Base-by-base conservation (phyloP, 2,329 filamentous ascomycete species). In the Thielaviopsis euricoi region DNA sequence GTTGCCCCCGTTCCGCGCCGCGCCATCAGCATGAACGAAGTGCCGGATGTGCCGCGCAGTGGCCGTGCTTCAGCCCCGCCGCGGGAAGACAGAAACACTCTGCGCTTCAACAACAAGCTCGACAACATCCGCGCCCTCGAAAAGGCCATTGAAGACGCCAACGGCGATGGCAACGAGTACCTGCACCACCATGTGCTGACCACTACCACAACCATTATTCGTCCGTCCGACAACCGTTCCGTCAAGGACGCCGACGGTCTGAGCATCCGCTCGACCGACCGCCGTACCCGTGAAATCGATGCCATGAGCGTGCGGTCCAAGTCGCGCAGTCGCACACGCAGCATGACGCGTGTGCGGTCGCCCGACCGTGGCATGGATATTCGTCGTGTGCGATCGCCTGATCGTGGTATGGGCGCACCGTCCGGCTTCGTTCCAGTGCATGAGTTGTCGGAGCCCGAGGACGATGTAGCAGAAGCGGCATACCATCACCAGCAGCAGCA, bases 121-220 rank as follows among this genome's bases (percentile, higher is more conserved):
- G 69, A 72, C 29, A 69, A 72, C 49, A 70, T 71, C 56, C 65
- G 64, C n/a, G 64, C 66, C 1, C 65, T 67, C 15, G 70, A 73
- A 59, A 61, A 63, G 12, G 63, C 63, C 37, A 68, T 65, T 1
- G 67, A 71, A 22, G 64, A 64, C 2, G 62, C 49, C 19, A 58
- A 60, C 23, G 58, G 58, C 13, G 51, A 58, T 23, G 58, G 58
- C 17, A 60, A 60, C 23, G 55, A 60, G 33, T 58, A 58, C 37
- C 52, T 58, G 5, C 58, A 60, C 29, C 58, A 60, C 13, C 55
- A 60, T 49, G 58, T 60, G 17, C 29, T 60, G 5, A 60, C 58
- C n/a, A 60, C 58, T 17, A 60, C 58, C 7, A 60, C 58, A 6
- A 60, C 58, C 7, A 60, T 60, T 17, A 37, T 60, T 26, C 58